phyloP scores from a whole-genome alignment of 257 asterid genomes.

The Nicotiana knightiana region DNA sequence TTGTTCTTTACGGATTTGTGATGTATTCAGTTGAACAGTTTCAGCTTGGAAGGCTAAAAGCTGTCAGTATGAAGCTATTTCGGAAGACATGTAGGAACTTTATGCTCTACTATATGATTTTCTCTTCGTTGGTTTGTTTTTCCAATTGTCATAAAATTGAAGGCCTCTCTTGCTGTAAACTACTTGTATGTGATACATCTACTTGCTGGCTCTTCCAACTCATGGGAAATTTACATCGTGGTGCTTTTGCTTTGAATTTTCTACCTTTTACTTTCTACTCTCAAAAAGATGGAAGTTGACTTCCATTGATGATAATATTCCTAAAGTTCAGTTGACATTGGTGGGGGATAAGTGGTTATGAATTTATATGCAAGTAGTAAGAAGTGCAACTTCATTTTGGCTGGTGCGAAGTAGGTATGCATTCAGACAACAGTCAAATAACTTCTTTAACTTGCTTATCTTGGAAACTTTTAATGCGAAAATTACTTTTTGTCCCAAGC shows the following conservation, averaged over 20 bases:
- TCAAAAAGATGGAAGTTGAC: neutral
- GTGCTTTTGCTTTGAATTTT: neutral
- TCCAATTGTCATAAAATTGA: neutral
- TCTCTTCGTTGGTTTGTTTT: neutral
- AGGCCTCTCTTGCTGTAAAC: neutral
- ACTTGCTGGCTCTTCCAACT: neutral
- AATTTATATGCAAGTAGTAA: neutral
- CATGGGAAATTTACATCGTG: neutral
- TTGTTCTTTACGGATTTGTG: neutral
- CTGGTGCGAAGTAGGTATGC: neutral
- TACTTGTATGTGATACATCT: neutral
- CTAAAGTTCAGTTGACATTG: neutral
- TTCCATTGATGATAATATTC: neutral
- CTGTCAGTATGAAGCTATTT: neutral
- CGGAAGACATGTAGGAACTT: neutral
- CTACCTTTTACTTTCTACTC: neutral
- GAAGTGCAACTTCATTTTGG: neutral
- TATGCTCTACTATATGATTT: neutral
- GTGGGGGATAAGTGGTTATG: neutral
- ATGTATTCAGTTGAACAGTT: neutral
- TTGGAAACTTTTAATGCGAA: neutral
- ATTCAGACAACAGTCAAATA: neutral
- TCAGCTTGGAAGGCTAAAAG: neutral
- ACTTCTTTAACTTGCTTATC: neutral
- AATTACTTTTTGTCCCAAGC: neutral